phyloP scores from a whole-genome alignment of 2,329 filamentous ascomycete genomes.

The Aspergillus neotritici region DNA sequence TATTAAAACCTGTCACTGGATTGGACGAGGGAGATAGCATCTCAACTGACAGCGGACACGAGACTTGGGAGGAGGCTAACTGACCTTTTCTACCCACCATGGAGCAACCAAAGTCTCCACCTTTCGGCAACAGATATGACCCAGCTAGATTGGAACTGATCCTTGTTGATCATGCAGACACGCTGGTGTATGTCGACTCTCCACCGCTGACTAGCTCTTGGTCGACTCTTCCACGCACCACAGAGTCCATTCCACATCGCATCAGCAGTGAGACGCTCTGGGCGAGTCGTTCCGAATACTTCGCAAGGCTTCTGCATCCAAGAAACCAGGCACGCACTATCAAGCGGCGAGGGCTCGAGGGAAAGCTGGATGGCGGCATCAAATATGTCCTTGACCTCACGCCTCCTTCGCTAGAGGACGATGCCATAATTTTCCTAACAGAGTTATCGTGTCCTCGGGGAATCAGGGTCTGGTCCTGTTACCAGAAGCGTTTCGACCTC shows the following conservation, averaged over 20 bases:
- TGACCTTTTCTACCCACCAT: too few species aligned
- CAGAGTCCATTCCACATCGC: slow-evolving; percentile 25
- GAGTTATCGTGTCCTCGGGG: slow-evolving; percentile 54
- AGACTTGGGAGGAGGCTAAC: too few species aligned
- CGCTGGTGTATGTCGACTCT: slow-evolving; percentile 33
- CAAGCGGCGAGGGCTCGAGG: slow-evolving; percentile 26
- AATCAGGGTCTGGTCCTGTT: slow-evolving; percentile 52
- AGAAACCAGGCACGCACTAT: slow-evolving; percentile 22
- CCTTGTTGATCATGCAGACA: slow-evolving; percentile 27
- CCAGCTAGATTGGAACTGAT: slow-evolving; percentile 2
- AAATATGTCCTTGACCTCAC: slow-evolving; percentile 60
- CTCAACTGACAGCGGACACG: too few species aligned
- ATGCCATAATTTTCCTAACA: slow-evolving; percentile 54
- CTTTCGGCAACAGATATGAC: too few species aligned
- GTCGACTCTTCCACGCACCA: slow-evolving; percentile 10
- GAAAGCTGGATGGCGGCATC: slow-evolving; percentile 38
- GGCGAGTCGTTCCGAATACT: slow-evolving; percentile 24
- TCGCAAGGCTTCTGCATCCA: slow-evolving; percentile 27
- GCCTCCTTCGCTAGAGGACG: slow-evolving; percentile 57
- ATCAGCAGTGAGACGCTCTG: slow-evolving; percentile 31
- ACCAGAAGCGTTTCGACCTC: slow-evolving; percentile 35
- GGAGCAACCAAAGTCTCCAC: too few species aligned
- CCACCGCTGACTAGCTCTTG: slow-evolving; percentile 17
- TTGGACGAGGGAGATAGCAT: too few species aligned
- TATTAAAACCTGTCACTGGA: too few species aligned